Evolutionary conservation across 2,329 filamentous ascomycete species (phyloP).

Genomic region (Penicillium paneum): DNA sequence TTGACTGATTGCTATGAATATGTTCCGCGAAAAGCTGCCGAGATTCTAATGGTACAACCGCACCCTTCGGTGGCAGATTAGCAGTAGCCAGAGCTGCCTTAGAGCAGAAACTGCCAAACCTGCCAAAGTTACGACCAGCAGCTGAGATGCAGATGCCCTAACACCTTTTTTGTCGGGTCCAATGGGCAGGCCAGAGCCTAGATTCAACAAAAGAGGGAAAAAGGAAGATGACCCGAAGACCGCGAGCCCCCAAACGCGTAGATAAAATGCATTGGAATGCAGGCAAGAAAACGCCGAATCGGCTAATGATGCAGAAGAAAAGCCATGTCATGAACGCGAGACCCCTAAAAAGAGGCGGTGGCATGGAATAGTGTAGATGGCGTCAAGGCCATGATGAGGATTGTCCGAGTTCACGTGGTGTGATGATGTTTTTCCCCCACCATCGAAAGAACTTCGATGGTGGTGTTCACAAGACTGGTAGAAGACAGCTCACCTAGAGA

Average conservation of each 20-base stretch:
- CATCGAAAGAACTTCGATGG: constrained; percentile 6
- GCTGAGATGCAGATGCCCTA: constrained; percentile 11
- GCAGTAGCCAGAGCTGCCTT: background rate
- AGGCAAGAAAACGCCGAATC: constrained; percentile 17
- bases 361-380: constrained; percentile 15
- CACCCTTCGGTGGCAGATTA: constrained; percentile 8
- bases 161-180: constrained; percentile 6
- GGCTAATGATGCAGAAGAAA: constrained; percentile 23
- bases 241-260: background rate
- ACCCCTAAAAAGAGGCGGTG: constrained; percentile 4
- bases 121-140: constrained; percentile 18
- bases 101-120: background rate
- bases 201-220: background rate
- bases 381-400: constrained; percentile 5
- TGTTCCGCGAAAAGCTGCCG: constrained; percentile 16
- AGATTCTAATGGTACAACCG: constrained; percentile 17
- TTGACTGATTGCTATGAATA: constrained; percentile 18
- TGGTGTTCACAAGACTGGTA: constrained; percentile 9
- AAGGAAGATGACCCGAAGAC: background rate
- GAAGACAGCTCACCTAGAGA: constrained; percentile 19
- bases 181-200: constrained; percentile 7
- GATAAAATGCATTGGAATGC: constrained; percentile 14
- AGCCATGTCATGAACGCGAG: constrained; percentile 10
- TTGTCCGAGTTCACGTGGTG: constrained; percentile 1
- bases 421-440: constrained; percentile 7